Percentiles rank a stretch among this genome's conserved stretches.
Conservation (phyloP, 2,329 filamentous ascomycete genomes). For the Nannizziopsis arthrosporioides region DNA sequence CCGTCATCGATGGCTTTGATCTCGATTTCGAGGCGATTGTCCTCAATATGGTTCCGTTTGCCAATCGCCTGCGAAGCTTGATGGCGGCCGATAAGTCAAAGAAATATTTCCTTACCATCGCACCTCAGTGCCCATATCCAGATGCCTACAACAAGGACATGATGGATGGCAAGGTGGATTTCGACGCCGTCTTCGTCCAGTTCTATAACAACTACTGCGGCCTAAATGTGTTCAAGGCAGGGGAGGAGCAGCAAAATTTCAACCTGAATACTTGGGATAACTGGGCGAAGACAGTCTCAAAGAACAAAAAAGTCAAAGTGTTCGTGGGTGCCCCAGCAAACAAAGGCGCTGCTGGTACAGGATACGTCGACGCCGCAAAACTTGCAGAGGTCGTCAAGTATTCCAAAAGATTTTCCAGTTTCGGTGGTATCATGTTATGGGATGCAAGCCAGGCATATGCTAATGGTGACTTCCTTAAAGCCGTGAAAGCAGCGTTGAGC, state of each 20-base stretch:
- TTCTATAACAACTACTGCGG: conserved; percentile 62
- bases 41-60: conserved; percentile 51
- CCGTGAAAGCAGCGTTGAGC: conserved; percentile 31
- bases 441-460: conserved; percentile 50
- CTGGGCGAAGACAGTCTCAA: conserved; percentile 49
- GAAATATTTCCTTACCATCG: conserved; percentile 50
- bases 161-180: conserved; percentile 41
- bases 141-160: conserved; percentile 49
- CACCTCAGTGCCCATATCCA: conserved; percentile 58
- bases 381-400: conserved; percentile 44
- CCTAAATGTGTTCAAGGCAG: conserved; percentile 40
- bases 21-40: conserved; percentile 58
- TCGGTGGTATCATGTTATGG: conserved; percentile 60
- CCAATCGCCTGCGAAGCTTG: conserved; percentile 42
- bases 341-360: conserved; percentile 41
- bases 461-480: conserved; percentile 46
- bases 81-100: conserved; percentile 45
- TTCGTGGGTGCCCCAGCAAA: conserved; percentile 51
- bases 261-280: conserved; percentile 54
- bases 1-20: conserved; percentile 62
- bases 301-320: conserved; percentile 50
- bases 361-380: conserved; percentile 42
- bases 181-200: conserved; percentile 53
- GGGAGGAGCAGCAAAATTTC: conserved; percentile 43
- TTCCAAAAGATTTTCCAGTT: conserved; percentile 45